A percentile compares a stretch with the other conserved stretches of the same genome.
phyloP scores from a whole-genome alignment of 1,284 basidiomycete species.

The Nidula niveotomentosa region DNA sequence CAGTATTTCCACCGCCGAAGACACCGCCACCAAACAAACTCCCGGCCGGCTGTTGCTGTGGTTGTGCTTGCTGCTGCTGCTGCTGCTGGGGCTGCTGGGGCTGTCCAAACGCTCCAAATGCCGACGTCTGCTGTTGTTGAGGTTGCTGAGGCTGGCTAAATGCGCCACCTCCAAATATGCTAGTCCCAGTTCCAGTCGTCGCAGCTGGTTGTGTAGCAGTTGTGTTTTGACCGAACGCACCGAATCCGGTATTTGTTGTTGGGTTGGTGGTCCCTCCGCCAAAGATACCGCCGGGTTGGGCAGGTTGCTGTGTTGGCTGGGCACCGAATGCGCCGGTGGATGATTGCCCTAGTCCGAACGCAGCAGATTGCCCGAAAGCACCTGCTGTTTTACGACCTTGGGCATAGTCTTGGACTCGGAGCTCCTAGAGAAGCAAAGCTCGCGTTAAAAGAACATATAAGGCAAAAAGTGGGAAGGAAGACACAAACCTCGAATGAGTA shows the following conservation, averaged over 20 bases:
- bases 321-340: conserved; percentile 22
- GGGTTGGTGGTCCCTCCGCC: conserved; percentile 24
- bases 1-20: conserved; percentile 25
- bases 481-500: conserved; percentile 67
- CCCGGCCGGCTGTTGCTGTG: conserved; percentile 17
- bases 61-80: conserved; percentile 21
- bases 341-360: conserved; percentile 41
- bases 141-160: conserved; percentile 47
- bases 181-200: conserved; percentile 14
- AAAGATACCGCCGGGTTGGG: conserved; percentile 27
- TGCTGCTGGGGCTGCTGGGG: conserved; percentile 25
- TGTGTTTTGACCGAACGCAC: conserved; percentile 24
- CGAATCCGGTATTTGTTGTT: conserved; percentile 29
- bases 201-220: conserved; percentile 13
- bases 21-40: conserved; percentile 18
- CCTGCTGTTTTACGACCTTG: conserved; percentile 72
- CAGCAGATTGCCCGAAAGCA: conserved; percentile 40
- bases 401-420: conserved; percentile 72
- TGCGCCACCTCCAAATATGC: conserved; percentile 41
- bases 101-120: conserved; percentile 48
- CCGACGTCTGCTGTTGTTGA: conserved; percentile 46
- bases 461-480: background rate
- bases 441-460: background rate
- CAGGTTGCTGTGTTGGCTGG: conserved; percentile 26
- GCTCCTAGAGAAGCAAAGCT: conserved; percentile 44